phyloP scores from a whole-genome alignment of 202 grass and related monocot species.

The Musa balbisiana region DNA sequence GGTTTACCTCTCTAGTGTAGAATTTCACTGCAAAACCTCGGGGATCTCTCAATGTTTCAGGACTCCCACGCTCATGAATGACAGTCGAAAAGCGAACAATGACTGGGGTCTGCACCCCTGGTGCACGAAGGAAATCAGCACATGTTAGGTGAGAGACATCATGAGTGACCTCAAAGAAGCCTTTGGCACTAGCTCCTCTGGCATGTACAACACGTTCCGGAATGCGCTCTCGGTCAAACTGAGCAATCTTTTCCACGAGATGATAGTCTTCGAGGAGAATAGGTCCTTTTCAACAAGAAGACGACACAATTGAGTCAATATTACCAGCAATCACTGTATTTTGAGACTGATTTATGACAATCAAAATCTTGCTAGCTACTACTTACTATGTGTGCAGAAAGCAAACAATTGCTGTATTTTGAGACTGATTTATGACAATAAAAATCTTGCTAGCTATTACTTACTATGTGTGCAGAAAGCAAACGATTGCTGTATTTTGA shows the following conservation, averaged over 20 bases:
- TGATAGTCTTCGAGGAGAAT: slow-evolving; percentile 87
- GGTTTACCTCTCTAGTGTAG: slow-evolving; percentile 86
- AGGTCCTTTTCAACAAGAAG: slow-evolving; percentile 44
- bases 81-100: slow-evolving; percentile 87
- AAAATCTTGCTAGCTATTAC: neutral
- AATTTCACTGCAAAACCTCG: slow-evolving; percentile 91
- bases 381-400: neutral
- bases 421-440: neutral
- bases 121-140: slow-evolving; percentile 75
- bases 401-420: neutral
- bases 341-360: neutral
- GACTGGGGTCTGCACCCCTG: slow-evolving; percentile 68
- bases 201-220: slow-evolving; percentile 89
- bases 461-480: neutral
- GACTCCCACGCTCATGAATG: slow-evolving; percentile 85
- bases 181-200: slow-evolving; percentile 77
- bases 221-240: slow-evolving; percentile 90
- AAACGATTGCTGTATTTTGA: neutral
- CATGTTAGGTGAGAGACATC: slow-evolving; percentile 74
- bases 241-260: slow-evolving; percentile 87
- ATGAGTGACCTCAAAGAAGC: slow-evolving; percentile 86
- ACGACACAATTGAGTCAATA: neutral
- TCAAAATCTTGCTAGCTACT: neutral
- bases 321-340: neutral
- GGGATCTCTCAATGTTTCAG: slow-evolving; percentile 81